phyloP scores from a whole-genome alignment of 768 basidiomycete species.

The Suillus decipiens region DNA sequence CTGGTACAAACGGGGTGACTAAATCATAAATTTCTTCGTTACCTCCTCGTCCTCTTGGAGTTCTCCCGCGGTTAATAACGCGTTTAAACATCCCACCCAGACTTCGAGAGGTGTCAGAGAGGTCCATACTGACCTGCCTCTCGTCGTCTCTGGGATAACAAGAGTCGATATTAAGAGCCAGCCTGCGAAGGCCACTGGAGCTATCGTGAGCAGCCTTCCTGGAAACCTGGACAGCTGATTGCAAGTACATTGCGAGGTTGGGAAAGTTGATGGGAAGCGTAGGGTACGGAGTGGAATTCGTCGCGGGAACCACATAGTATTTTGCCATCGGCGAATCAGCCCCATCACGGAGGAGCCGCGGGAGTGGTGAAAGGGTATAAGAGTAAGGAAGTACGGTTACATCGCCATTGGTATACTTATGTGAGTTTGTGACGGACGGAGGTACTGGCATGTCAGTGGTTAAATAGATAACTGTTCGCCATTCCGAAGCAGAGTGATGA shows the following conservation, averaged over 20 bases:
- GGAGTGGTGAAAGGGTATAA: constrained; percentile 60
- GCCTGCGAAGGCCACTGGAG: constrained; percentile 59
- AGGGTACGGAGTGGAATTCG: constrained; percentile 60
- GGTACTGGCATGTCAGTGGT: constrained; percentile 72
- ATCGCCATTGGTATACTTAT: constrained; percentile 57
- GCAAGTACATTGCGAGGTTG: constrained; percentile 73
- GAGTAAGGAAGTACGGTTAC: constrained; percentile 73
- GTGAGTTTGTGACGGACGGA: constrained; percentile 39
- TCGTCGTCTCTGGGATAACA: constrained; percentile 59
- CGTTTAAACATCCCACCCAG: constrained; percentile 60
- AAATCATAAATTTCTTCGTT: constrained; percentile 83
- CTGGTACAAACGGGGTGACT: constrained; percentile 79
- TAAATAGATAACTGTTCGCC: constrained; percentile 79
- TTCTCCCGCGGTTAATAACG: constrained; percentile 54
- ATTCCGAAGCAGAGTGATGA: constrained; percentile 57
- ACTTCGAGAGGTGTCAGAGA: constrained; percentile 39
- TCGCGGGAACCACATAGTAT: constrained; percentile 70
- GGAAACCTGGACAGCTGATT: constrained; percentile 69
- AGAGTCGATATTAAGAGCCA: constrained; percentile 67
- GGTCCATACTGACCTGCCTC: constrained; percentile 26
- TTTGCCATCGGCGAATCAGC: constrained; percentile 65
- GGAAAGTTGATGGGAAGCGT: constrained; percentile 76
- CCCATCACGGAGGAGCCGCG: constrained; percentile 63
- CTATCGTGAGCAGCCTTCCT: constrained; percentile 60
- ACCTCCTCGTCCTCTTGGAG: constrained; percentile 48